Evolutionary conservation across 2,329 filamentous ascomycete genomes (phyloP).

Genomic region (Huntiella decipiens): DNA sequence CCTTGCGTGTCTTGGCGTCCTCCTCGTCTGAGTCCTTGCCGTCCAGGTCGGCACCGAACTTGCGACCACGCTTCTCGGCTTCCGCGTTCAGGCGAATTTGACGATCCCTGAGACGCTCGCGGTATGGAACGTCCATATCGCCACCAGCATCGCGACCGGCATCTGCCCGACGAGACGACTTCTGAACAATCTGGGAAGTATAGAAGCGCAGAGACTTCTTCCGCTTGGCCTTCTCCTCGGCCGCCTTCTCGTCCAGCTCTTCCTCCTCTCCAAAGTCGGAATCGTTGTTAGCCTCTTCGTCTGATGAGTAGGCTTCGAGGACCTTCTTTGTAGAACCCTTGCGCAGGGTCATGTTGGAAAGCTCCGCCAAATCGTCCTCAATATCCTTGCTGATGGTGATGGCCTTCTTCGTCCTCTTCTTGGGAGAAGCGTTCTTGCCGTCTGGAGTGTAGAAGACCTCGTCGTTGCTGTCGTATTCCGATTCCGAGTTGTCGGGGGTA

Average conservation of each 20-base stretch:
- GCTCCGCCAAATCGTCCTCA: conserved; percentile 49
- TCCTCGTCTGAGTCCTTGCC: conserved; percentile 30
- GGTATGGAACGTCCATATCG: conserved; percentile 68
- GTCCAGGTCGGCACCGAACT: conserved; percentile 45
- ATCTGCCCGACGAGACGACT: conserved; percentile 64
- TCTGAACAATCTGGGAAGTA: conserved; percentile 92
- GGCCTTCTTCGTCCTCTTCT: conserved; percentile 22
- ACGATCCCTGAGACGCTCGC: conserved; percentile 72
- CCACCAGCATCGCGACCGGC: conserved; percentile 58
- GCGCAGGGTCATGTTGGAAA: conserved; percentile 41
- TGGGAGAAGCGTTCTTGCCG: conserved; percentile 14
- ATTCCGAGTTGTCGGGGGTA: conserved; percentile 15
- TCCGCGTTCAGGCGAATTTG: conserved; percentile 75
- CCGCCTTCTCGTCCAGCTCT: conserved; percentile 53
- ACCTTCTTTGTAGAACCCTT: conserved; percentile 28
- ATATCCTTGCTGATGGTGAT: conserved; percentile 39
- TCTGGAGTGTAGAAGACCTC: conserved; percentile 13
- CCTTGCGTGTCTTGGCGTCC: conserved; percentile 15
- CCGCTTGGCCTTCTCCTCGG: conserved; percentile 69
- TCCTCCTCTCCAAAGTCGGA: conserved; percentile 93
- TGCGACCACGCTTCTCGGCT: conserved; percentile 61
- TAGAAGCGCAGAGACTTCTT: conserved; percentile 95
- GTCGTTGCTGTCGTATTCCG: conserved; percentile 17
- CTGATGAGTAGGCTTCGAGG: conserved; percentile 18
- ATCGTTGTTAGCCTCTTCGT: conserved; percentile 36